Conservation (phyloP, 345 rosid species). For the Turritis glabra region DNA sequence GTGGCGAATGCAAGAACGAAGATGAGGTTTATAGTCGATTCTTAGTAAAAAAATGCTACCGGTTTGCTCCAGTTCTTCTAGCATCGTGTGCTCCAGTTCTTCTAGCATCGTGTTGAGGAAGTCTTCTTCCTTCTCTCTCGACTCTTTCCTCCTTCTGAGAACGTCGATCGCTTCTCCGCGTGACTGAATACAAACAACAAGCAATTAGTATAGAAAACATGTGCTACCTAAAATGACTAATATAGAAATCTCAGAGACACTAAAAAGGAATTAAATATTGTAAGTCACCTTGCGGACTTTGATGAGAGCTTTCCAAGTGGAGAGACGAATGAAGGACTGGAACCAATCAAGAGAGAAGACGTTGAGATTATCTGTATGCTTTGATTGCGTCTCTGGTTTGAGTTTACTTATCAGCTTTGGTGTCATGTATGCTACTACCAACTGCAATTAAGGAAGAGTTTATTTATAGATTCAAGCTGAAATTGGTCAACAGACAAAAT, state of each 20-base stretch:
- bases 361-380: slow-evolving; percentile 22
- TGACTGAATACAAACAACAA: background rate
- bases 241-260: too few species aligned
- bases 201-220: background rate
- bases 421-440: slow-evolving; percentile 32
- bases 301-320: too few species aligned
- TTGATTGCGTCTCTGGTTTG: slow-evolving; percentile 7
- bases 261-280: too few species aligned
- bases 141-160: background rate
- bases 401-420: slow-evolving; percentile 37
- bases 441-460: slow-evolving; percentile 14
- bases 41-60: background rate
- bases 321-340: too few species aligned
- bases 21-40: background rate
- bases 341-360: slow-evolving; percentile 37
- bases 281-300: too few species aligned
- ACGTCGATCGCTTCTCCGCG: background rate
- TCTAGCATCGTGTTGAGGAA: too few species aligned
- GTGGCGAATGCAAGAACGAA: slow-evolving; percentile 9
- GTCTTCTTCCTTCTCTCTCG: slow-evolving; percentile 5
- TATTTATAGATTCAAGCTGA: background rate
- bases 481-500: background rate
- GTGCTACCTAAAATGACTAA: too few species aligned
- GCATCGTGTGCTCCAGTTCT: background rate
- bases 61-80: slow-evolving; percentile 27